Evolutionary conservation across 805 yeast species (phyloP).

Genomic region (Wickerhamomyces canadensis): DNA sequence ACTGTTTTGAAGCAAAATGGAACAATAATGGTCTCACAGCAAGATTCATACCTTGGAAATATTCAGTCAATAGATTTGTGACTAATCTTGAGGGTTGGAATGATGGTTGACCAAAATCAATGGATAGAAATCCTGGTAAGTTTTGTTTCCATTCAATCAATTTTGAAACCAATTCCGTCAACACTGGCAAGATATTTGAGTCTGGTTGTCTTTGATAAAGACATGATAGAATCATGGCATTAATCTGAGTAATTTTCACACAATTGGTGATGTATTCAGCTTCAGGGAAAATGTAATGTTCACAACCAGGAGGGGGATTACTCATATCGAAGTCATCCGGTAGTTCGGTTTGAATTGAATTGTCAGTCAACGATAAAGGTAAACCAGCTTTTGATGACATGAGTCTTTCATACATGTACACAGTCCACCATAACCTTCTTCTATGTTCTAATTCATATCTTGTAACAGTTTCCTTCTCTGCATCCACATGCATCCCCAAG

Average conservation of each 20-base stretch:
- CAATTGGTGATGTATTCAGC: slow-evolving; percentile 74
- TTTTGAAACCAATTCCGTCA: slow-evolving; percentile 62
- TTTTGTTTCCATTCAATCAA: slow-evolving; percentile 62
- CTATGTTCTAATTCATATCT: slow-evolving; percentile 76
- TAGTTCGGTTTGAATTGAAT: slow-evolving; percentile 71
- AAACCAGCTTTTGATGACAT: slow-evolving; percentile 76
- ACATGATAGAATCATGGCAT: slow-evolving; percentile 64
- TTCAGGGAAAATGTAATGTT: slow-evolving; percentile 68
- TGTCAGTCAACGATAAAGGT: slow-evolving; percentile 74
- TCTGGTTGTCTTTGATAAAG: slow-evolving; percentile 73
- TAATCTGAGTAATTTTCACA: slow-evolving; percentile 73
- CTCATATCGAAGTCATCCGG: slow-evolving; percentile 70
- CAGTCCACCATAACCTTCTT: slow-evolving; percentile 82
- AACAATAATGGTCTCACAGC: slow-evolving; percentile 74
- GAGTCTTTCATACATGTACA: slow-evolving; percentile 80
- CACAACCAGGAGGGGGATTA: slow-evolving; percentile 53
- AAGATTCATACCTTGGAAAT: slow-evolving; percentile 74
- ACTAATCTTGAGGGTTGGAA: slow-evolving; percentile 58
- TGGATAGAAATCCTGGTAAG: slow-evolving; percentile 57
- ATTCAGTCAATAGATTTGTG: slow-evolving; percentile 76
- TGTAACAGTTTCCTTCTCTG: slow-evolving; percentile 61
- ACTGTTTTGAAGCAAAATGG: slow-evolving; percentile 67
- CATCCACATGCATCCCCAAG: slow-evolving; percentile 78
- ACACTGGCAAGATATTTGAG: slow-evolving; percentile 67
- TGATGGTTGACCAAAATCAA: slow-evolving; percentile 49